These are phyloP conservation scores for Euclidium syriacum DNA, from an alignment of 345 rosid species.

Conservation along the genomic window DNA sequence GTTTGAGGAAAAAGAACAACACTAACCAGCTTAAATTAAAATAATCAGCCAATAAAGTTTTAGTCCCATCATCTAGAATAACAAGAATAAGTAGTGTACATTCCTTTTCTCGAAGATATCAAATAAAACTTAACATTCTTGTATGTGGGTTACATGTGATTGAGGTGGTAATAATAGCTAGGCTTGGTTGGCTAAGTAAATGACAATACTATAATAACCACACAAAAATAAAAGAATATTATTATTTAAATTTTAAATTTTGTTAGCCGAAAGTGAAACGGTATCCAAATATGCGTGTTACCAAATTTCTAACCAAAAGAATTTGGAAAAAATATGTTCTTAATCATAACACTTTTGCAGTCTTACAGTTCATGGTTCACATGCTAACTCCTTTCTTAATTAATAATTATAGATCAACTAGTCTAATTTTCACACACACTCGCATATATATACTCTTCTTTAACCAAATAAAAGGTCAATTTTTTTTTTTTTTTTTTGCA, in stretches of 20 bases:
- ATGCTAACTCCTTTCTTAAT: conserved; percentile 16
- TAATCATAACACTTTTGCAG: conserved; percentile 23
- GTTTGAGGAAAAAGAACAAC: background rate
- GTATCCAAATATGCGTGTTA: conserved; percentile 11
- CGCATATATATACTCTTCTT: too few relatives aligned
- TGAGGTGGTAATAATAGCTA: background rate
- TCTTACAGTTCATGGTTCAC: conserved; percentile 32
- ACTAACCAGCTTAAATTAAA: too few relatives aligned
- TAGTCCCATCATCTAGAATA: background rate
- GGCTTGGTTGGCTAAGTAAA: conserved; percentile 24
- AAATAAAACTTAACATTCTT: background rate
- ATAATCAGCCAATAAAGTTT: background rate
- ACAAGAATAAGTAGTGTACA: background rate
- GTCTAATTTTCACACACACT: too few relatives aligned
- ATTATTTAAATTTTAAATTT: background rate
- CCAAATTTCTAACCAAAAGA: conserved; percentile 21
- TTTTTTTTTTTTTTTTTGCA: too few relatives aligned
- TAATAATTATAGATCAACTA: background rate
- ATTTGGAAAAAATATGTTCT: background rate
- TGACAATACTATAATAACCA: conserved; percentile 9
- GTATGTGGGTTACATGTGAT: conserved; percentile 19
- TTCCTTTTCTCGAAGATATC: background rate
- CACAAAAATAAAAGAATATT: background rate
- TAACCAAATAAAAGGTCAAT: too few relatives aligned
- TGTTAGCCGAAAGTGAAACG: conserved; percentile 34